Evolutionary conservation across 805 yeast genomes (phyloP).

Genomic region (Candida incommunis): DNA sequence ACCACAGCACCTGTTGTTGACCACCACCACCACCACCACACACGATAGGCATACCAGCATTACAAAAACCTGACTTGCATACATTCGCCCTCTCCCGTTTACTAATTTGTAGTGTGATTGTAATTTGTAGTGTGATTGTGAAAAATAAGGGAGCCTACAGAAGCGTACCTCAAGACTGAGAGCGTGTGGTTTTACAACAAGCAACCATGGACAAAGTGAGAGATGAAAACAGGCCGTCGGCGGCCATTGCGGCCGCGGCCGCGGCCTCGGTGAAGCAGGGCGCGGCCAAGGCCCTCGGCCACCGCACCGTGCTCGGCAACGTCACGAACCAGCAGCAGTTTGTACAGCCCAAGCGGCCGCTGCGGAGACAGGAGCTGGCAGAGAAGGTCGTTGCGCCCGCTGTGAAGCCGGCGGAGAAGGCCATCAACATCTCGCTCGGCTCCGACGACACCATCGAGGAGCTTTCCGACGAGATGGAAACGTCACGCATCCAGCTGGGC

Average conservation of each 20-base stretch:
- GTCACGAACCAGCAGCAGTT: not conserved
- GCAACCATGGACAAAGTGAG: not conserved
- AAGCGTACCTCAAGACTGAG: too few relatives aligned
- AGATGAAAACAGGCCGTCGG: not conserved
- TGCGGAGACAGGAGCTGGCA: not conserved
- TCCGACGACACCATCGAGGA: slow-evolving; percentile 11
- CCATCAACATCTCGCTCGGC: not conserved
- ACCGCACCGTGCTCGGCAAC: slow-evolving; percentile 1
- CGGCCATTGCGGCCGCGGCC: not conserved
- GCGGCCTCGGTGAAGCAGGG: not conserved
- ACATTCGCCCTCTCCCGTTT: too few relatives aligned
- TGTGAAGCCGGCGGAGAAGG: not conserved
- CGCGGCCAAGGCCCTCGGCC: not conserved
- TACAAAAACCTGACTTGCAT: too few relatives aligned
- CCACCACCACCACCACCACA: too few relatives aligned
- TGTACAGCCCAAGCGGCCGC: not conserved
- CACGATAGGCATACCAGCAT: too few relatives aligned
- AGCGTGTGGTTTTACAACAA: too few relatives aligned
- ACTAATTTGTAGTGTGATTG: too few relatives aligned
- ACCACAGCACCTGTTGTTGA: too few relatives aligned
- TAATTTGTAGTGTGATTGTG: too few relatives aligned
- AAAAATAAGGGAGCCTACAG: too few relatives aligned
- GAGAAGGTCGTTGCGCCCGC: not conserved
- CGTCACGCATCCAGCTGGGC: slow-evolving; percentile 5
- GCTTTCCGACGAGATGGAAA: slow-evolving; percentile 4